Conservation (phyloP, 768 basidiomycete species). For the Pleurotus tuoliensis region DNA sequence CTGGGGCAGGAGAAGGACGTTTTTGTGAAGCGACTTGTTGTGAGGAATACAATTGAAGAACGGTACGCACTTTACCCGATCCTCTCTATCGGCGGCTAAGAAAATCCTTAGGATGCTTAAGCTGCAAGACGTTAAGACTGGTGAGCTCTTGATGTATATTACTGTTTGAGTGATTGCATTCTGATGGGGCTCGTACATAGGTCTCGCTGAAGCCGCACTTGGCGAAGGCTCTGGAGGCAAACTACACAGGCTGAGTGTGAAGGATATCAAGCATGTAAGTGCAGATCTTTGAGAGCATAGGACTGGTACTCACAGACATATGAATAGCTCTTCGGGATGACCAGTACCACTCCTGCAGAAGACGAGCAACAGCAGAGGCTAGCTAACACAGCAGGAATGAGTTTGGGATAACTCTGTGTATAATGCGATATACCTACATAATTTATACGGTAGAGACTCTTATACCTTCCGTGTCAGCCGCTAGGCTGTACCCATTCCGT, state of each 20-base stretch:
- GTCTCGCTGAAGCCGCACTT: constrained; percentile 64
- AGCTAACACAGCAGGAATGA: too few relatives aligned
- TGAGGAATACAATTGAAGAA: constrained; percentile 71
- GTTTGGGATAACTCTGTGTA: too few relatives aligned
- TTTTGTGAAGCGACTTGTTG: constrained; percentile 60
- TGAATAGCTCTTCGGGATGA: constrained; percentile 35
- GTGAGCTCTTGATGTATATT: constrained; percentile 22
- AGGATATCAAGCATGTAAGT: constrained; percentile 61
- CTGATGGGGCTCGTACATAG: constrained; percentile 16
- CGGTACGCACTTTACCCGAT: constrained; percentile 39
- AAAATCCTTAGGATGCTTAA: constrained; percentile 50
- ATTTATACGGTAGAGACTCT: too few relatives aligned
- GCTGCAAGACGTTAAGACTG: constrained; percentile 65
- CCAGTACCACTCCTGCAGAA: constrained; percentile 10
- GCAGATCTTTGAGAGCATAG: neutral
- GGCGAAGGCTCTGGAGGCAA: constrained; percentile 64
- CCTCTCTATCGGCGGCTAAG: neutral
- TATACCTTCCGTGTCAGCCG: too few relatives aligned
- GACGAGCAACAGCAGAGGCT: neutral
- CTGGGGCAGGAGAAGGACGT: constrained; percentile 71
- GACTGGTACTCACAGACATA: too few relatives aligned
- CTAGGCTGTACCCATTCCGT: too few relatives aligned
- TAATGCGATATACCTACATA: too few relatives aligned
- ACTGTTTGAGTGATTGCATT: too few relatives aligned
- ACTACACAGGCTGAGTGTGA: constrained; percentile 64